Conservation (phyloP, 148 eudicot genomes). For the Cornus florida region DNA sequence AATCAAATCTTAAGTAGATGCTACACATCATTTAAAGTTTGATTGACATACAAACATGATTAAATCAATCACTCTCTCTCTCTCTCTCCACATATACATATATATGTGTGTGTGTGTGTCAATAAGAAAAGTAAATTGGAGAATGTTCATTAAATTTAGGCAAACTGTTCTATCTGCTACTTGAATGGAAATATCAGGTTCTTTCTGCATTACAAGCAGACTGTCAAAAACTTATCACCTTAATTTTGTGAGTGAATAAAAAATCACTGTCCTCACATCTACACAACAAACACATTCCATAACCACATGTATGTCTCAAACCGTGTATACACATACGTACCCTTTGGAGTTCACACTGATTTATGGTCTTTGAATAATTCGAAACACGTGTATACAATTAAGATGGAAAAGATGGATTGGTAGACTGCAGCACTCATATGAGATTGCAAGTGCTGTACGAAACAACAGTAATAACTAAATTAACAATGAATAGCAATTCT, state of each 20-base stretch:
- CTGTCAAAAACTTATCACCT: not conserved
- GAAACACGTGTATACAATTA: not conserved
- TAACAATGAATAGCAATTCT: no score
- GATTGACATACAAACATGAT: not conserved
- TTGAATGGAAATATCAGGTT: not conserved
- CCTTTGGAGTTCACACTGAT: not conserved
- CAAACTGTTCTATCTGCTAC: constrained; percentile 1
- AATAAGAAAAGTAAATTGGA: no score
- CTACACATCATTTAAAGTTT: not conserved
- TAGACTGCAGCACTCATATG: not conserved
- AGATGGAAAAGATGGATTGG: not conserved
- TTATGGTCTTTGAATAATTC: not conserved
- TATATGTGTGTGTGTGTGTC: no score
- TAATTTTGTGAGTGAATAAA: not conserved
- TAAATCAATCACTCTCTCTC: not conserved
- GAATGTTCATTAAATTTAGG: not conserved
- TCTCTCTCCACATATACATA: not conserved
- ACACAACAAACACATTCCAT: not conserved
- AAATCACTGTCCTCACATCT: not conserved
- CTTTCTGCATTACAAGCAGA: not conserved
- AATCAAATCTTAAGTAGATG: not conserved
- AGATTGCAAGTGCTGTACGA: not conserved
- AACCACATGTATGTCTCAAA: not conserved
- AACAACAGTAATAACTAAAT: not conserved
- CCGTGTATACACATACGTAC: not conserved